Percentiles rank a stretch among this genome's conserved stretches.
phyloP scores from a whole-genome alignment of 139 green algal species.

The Nannochloris sp. region DNA sequence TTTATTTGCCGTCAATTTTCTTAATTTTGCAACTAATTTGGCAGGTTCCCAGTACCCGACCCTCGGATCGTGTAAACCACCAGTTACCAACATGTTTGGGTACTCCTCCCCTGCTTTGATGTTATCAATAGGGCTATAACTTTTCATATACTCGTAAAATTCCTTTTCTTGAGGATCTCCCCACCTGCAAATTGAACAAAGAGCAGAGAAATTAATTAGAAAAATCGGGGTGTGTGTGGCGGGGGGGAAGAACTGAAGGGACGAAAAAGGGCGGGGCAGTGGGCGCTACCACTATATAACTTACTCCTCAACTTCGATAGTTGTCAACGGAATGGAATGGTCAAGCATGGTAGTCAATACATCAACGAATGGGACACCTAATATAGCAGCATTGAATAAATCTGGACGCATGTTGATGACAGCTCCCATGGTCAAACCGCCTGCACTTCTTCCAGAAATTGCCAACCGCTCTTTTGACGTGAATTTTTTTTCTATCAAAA shows the following conservation, averaged over 20 bases:
- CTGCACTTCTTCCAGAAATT: slow-evolving; percentile 64
- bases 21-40: slow-evolving; percentile 81
- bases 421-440: slow-evolving; percentile 65
- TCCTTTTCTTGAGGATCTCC: slow-evolving; percentile 51
- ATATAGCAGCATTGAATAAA: slow-evolving; percentile 40
- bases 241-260: too few species aligned
- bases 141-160: slow-evolving; percentile 79
- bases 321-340: slow-evolving; percentile 48
- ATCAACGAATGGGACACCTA: slow-evolving; percentile 89
- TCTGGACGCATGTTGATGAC: slow-evolving; percentile 64
- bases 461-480: slow-evolving; percentile 40
- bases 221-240: too few species aligned
- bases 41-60: slow-evolving; percentile 51
- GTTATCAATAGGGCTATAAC: slow-evolving; percentile 90
- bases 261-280: background rate
- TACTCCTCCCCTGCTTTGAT: slow-evolving; percentile 51
- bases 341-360: slow-evolving; percentile 71
- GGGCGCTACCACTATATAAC: background rate
- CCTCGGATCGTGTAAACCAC: slow-evolving; percentile 76
- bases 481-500: slow-evolving; percentile 49
- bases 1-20: slow-evolving; percentile 13
- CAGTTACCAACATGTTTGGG: slow-evolving; percentile 78
- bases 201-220: background rate
- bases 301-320: background rate
- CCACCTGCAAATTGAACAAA: slow-evolving; percentile 50